phyloP scores from a whole-genome alignment of 1,284 basidiomycete species.

The Cryptococcus sp. region DNA sequence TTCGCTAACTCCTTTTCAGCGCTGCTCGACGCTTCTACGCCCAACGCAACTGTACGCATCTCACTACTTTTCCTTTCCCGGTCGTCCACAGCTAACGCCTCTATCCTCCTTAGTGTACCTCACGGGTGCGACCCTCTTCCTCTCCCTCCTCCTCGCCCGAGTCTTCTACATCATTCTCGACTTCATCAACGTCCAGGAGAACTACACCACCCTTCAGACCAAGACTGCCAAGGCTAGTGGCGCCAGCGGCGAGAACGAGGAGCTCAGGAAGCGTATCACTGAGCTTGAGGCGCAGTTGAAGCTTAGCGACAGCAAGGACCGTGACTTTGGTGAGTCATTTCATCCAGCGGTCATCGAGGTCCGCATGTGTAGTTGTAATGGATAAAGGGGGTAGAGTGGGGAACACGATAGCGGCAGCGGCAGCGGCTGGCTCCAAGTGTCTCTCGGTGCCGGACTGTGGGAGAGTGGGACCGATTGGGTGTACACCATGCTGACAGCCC shows the following conservation, averaged over 20 bases:
- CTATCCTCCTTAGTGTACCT: slow-evolving; percentile 62
- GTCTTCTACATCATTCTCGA: slow-evolving; percentile 89
- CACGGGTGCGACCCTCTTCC: slow-evolving; percentile 89
- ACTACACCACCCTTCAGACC: slow-evolving; percentile 77
- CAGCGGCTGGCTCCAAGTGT: too few relatives aligned
- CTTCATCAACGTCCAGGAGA: slow-evolving; percentile 83
- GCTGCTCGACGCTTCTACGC: slow-evolving; percentile 85
- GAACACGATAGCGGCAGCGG: too few relatives aligned
- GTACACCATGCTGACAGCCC: background rate
- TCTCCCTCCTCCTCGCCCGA: slow-evolving; percentile 85
- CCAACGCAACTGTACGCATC: slow-evolving; percentile 57
- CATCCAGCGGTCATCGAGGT: background rate
- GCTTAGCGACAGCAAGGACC: slow-evolving; percentile 55
- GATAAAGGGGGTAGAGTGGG: too few relatives aligned
- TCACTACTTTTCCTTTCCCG: background rate
- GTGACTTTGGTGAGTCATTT: slow-evolving; percentile 64
- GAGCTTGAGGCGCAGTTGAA: slow-evolving; percentile 63
- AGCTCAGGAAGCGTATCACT: slow-evolving; percentile 61
- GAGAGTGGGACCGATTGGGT: too few relatives aligned
- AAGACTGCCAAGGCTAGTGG: slow-evolving; percentile 53
- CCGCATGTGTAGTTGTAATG: too few relatives aligned
- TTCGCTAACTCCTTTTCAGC: slow-evolving; percentile 20
- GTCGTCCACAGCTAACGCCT: background rate
- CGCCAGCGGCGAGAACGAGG: slow-evolving; percentile 47
- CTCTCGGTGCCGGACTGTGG: too few relatives aligned